Evolutionary conservation across 1,284 basidiomycete species (phyloP).

Genomic region (Malassezia cuniculi): DNA sequence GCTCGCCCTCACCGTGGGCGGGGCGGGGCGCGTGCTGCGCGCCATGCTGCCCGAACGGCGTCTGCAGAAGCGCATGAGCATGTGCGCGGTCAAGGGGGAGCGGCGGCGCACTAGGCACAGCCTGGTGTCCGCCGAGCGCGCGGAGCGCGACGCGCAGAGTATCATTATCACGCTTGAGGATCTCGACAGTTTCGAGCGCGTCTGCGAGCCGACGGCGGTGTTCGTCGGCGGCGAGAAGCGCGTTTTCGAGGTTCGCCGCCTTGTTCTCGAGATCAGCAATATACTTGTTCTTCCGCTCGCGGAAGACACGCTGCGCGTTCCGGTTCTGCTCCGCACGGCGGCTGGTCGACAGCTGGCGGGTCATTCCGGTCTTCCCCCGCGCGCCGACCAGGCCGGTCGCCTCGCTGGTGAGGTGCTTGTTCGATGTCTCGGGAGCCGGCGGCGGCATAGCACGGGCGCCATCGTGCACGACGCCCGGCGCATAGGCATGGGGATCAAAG

Average conservation of each 20-base stretch:
- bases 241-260: conserved; percentile 17
- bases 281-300: conserved; percentile 20
- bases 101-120: conserved; percentile 14
- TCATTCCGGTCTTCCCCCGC: conserved; percentile 16
- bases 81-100: conserved; percentile 13
- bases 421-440: no score
- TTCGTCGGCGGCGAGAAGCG: conserved; percentile 25
- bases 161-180: conserved; percentile 29
- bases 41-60: not conserved
- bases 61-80: conserved; percentile 3
- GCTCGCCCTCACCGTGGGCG: conserved; percentile 1
- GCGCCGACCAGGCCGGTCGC: conserved; percentile 14
- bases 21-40: not conserved
- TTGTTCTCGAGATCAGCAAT: conserved; percentile 11
- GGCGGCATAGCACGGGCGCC: no score
- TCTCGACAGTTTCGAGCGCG: conserved; percentile 28
- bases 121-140: conserved; percentile 24
- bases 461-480: no score
- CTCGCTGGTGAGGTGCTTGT: conserved; percentile 12
- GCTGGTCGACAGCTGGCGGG: conserved; percentile 23
- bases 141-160: conserved; percentile 27
- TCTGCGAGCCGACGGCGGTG: conserved; percentile 24
- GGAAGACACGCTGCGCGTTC: conserved; percentile 21
- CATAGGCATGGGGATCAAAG: not conserved
- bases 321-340: conserved; percentile 32